Percentiles rank a stretch among this genome's conserved stretches.
phyloP scores from a whole-genome alignment of 2,329 filamentous ascomycete genomes.

The Pseudopyrenochaeta lycopersici region DNA sequence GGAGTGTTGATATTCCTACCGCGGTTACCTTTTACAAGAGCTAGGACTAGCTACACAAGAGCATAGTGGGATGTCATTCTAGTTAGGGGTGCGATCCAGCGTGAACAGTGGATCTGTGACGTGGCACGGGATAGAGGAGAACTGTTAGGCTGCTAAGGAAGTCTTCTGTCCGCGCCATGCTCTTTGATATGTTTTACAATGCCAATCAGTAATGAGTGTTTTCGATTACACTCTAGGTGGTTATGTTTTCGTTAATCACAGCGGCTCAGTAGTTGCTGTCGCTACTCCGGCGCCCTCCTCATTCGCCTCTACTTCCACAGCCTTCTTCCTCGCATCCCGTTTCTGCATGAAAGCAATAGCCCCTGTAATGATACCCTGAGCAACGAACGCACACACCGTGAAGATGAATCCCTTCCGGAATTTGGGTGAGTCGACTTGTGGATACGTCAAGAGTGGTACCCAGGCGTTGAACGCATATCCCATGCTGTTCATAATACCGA shows the following conservation, averaged over 20 bases:
- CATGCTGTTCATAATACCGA: slow-evolving; percentile 57
- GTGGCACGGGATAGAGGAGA: no score
- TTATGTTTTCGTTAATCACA: not conserved
- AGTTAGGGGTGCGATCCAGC: no score
- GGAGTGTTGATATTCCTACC: no score
- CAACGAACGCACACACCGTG: slow-evolving; percentile 17
- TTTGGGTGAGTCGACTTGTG: slow-evolving; percentile 23
- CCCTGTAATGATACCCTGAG: slow-evolving; percentile 20
- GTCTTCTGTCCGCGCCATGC: no score
- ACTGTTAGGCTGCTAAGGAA: no score
- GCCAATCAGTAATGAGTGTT: no score
- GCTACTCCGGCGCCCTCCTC: slow-evolving; percentile 11
- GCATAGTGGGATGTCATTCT: no score
- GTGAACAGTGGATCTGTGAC: no score
- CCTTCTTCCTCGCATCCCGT: slow-evolving; percentile 15
- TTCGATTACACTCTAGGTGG: no score
- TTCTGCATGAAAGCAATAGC: slow-evolving; percentile 23
- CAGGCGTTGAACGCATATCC: slow-evolving; percentile 58
- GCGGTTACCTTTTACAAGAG: no score
- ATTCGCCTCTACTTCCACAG: slow-evolving; percentile 3
- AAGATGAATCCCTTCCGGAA: slow-evolving; percentile 28
- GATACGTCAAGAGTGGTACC: slow-evolving; percentile 44
- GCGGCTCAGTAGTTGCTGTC: not conserved
- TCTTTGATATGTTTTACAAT: no score
- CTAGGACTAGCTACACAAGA: no score